Evolutionary conservation across 306 rosid species (phyloP).

Genomic region (Casuarina glauca): DNA sequence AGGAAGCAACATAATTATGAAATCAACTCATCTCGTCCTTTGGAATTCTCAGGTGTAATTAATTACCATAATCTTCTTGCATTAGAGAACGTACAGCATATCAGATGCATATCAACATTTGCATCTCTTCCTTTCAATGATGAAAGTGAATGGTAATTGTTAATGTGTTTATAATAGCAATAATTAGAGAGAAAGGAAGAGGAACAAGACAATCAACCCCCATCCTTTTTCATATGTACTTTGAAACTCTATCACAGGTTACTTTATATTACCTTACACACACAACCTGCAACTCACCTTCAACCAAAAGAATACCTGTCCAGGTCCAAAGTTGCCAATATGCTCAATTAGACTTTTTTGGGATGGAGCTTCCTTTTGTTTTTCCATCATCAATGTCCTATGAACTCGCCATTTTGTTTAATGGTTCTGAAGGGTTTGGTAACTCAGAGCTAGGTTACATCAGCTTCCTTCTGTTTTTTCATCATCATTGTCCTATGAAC

Average conservation of each 20-base stretch:
- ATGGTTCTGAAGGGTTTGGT: neutral
- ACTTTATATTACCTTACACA: neutral
- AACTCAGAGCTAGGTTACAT: neutral
- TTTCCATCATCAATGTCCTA: neutral
- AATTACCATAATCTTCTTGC: neutral
- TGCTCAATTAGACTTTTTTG: neutral
- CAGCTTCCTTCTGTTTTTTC: neutral
- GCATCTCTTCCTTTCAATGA: neutral
- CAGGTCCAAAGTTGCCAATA: neutral
- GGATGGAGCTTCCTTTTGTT: neutral
- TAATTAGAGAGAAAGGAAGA: neutral
- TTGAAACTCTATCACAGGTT: neutral
- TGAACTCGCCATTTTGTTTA: neutral
- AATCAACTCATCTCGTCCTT: neutral
- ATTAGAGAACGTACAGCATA: neutral
- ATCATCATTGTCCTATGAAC: too few species aligned
- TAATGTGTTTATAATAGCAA: neutral
- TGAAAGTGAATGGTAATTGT: neutral
- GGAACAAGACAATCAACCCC: neutral
- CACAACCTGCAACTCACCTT: neutral
- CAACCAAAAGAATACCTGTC: neutral
- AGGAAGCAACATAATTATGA: neutral
- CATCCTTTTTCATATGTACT: neutral
- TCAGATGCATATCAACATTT: neutral
- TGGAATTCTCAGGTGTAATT: neutral